phyloP scores from a whole-genome alignment of 2,329 filamentous ascomycete genomes.

The Clonostachys sp. region DNA sequence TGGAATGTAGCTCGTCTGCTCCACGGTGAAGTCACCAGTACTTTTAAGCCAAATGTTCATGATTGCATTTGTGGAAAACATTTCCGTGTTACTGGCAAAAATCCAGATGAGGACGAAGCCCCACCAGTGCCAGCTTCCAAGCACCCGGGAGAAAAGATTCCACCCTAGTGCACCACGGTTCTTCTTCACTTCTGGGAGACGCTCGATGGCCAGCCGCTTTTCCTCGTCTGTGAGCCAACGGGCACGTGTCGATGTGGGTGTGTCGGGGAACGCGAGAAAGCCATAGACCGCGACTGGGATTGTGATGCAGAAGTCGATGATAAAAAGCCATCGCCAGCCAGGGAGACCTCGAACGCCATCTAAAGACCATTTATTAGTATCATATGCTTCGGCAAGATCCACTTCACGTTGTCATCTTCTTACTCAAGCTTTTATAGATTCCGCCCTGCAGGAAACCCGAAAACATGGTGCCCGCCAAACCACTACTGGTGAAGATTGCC shows the following conservation, averaged over 20 bases:
- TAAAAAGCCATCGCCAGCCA: conserved; percentile 39
- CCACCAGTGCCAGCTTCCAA: not conserved
- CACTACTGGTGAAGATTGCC: conserved; percentile 58
- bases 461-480: conserved; percentile 47
- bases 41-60: conserved; percentile 15
- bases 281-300: conserved; percentile 20
- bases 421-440: conserved; percentile 39
- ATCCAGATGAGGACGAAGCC: conserved; percentile 1
- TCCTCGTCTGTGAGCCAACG: conserved; percentile 3
- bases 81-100: conserved; percentile 2
- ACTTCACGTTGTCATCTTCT: not conserved
- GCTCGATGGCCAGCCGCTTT: conserved; percentile 13
- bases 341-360: conserved; percentile 30
- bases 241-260: conserved; percentile 13
- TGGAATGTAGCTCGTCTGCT: conserved; percentile 44
- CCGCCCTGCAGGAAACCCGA: conserved; percentile 57
- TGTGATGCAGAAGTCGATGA: conserved; percentile 31
- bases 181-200: conserved; percentile 1
- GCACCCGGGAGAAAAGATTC: conserved; percentile 1
- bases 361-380: conserved; percentile 12
- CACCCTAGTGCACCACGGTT: conserved; percentile 1
- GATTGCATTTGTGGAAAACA: conserved; percentile 4
- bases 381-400: not conserved
- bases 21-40: conserved; percentile 18
- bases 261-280: conserved; percentile 21